phyloP scores from a whole-genome alignment of 2,329 filamentous ascomycete genomes.

The Berkeleyomyces rouxiae region DNA sequence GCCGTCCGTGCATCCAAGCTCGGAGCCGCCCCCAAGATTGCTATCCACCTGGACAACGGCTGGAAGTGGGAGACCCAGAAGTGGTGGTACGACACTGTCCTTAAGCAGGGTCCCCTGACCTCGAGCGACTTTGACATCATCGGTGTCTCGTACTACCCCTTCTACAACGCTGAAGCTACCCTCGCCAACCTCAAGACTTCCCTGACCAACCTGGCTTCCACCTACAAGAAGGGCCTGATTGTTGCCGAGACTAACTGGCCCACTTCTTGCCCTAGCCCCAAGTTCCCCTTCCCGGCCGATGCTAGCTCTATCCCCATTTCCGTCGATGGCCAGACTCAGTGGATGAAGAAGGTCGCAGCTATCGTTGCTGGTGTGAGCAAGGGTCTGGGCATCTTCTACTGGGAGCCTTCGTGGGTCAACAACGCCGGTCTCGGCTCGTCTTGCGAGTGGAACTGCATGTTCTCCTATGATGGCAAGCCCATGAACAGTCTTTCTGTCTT shows the following conservation, averaged over 20 bases:
- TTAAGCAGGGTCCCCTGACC: slow-evolving; percentile 32
- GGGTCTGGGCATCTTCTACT: slow-evolving; percentile 50
- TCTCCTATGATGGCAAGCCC: slow-evolving; percentile 37
- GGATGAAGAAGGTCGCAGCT: slow-evolving; percentile 41
- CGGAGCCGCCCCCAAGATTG: slow-evolving; percentile 43
- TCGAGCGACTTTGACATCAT: slow-evolving; percentile 50
- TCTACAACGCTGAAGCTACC: slow-evolving; percentile 44
- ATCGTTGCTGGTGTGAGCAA: slow-evolving; percentile 35
- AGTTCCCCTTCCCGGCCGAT: slow-evolving; percentile 43
- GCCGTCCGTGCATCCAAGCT: slow-evolving; percentile 48
- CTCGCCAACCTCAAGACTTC: slow-evolving; percentile 38
- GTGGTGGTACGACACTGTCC: slow-evolving; percentile 45
- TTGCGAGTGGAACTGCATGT: slow-evolving; percentile 47
- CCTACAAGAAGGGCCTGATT: slow-evolving; percentile 49
- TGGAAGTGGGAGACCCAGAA: slow-evolving; percentile 53
- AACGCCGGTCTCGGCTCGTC: slow-evolving; percentile 49
- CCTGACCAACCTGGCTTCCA: slow-evolving; percentile 40
- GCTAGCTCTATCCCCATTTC: slow-evolving; percentile 43
- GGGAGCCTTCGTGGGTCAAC: slow-evolving; percentile 56
- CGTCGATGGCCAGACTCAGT: slow-evolving; percentile 44
- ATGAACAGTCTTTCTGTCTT: slow-evolving; percentile 26
- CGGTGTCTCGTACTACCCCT: slow-evolving; percentile 59
- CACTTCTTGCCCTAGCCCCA: slow-evolving; percentile 40
- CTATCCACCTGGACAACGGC: slow-evolving; percentile 63
- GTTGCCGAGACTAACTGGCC: slow-evolving; percentile 61